These are phyloP conservation scores for Gnomoniopsis sp. DNA, from an alignment of 2,329 filamentous ascomycete genomes.

Conservation along the genomic window DNA sequence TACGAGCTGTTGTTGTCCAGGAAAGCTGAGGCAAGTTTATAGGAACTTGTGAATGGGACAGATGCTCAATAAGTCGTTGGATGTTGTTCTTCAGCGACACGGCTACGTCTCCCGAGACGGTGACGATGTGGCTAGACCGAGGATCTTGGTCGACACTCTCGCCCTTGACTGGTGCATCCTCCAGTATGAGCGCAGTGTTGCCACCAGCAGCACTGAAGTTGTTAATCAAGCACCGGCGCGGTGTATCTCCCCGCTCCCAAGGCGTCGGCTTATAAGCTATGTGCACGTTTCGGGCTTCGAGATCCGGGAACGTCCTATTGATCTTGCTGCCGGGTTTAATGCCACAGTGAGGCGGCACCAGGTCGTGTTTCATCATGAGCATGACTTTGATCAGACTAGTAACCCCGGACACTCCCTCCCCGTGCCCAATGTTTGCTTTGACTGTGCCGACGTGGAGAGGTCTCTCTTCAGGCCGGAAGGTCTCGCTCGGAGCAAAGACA, in stretches of 20 bases:
- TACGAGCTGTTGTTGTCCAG: slow-evolving; percentile 66
- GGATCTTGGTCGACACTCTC: slow-evolving; percentile 37
- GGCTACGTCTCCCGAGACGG: slow-evolving; percentile 51
- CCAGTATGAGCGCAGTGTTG: slow-evolving; percentile 64
- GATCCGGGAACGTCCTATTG: no score
- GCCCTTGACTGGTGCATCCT: slow-evolving; percentile 48
- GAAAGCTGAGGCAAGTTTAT: slow-evolving; percentile 49
- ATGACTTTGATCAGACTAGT: slow-evolving; percentile 21
- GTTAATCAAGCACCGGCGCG: slow-evolving; percentile 53
- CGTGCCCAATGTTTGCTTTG: slow-evolving; percentile 37
- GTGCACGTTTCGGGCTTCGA: slow-evolving; percentile 6
- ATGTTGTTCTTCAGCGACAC: slow-evolving; percentile 59
- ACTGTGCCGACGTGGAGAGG: slow-evolving; percentile 60
- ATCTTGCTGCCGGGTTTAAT: slow-evolving; percentile 17
- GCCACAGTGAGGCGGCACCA: slow-evolving; percentile 20
- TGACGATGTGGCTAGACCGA: slow-evolving; percentile 53
- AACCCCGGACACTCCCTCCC: slow-evolving; percentile 19
- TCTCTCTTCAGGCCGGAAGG: slow-evolving; percentile 40
- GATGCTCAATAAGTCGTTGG: slow-evolving; percentile 48
- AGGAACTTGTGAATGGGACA: slow-evolving; percentile 44
- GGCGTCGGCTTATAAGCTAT: slow-evolving; percentile 37
- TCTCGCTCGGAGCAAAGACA: slow-evolving; percentile 40
- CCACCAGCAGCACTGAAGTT: slow-evolving; percentile 70
- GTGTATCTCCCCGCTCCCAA: neutral
- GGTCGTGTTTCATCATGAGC: slow-evolving; percentile 19